Base-by-base conservation (phyloP, 1,139 yeast genomes). In the Pichia sp. region DNA sequence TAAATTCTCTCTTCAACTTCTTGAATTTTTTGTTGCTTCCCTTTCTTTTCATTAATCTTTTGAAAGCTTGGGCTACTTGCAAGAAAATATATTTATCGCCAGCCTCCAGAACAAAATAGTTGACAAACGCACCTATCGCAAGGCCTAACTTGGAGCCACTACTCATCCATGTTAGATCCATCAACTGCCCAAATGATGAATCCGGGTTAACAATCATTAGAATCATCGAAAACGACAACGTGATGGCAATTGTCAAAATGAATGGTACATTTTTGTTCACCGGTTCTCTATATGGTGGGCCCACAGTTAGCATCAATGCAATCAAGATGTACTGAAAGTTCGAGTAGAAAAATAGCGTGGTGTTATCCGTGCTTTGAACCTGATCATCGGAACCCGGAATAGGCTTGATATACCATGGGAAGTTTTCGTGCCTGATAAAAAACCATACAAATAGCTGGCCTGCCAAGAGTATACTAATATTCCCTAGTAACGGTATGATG, bases 271-370 rank as follows among this genome's bases (percentile, higher is more conserved):
- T 93, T 60, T 81, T 76, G 42, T 73, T 69, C 64, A 87, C 80
- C 1, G 95, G 85, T 65, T 88, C 86, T 57, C 99, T 78, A 69
- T 90, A 95, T n/a, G 99, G 99, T 11, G 95, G 95, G 0, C 99
- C 99, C 32, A 83, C 88, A 34, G 96, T 87, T 58, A 93, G 74
- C 23, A 90, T 82, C 40, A 90, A 74, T 0, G 98, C 97, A 55
- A 85, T 80, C 56, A 90, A 73, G 52, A 95, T 87, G 69, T 93
- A 95, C 73, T 93, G 99, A 73, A 88, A 87, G 65, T 90, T 89
- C 2, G 96, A 81, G 62, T 81, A 84, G 52, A 85, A 78, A 70
- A 93, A 93, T 55, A 93, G 73, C 0, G 87, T 82, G 0, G 98
- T 89, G 66, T 95, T 93, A 68, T 95, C 99, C 0, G 96, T 83